A percentile compares a stretch with the other conserved stretches of the same genome.
Evolutionary conservation across 805 yeast species (phyloP).

Genomic region (Hanseniaspora lindneri): DNA sequence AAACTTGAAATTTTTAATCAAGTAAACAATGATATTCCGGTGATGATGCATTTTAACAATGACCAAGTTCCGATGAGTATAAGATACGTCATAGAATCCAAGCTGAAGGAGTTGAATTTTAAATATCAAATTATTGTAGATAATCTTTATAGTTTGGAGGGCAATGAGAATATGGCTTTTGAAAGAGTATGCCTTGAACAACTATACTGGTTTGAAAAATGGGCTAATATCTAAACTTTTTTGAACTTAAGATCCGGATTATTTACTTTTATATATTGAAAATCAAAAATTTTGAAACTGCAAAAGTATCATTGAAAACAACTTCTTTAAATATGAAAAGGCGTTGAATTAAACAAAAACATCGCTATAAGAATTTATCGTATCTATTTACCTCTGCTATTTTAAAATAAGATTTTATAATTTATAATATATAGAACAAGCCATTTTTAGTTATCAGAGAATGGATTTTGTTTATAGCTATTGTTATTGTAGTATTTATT

Average conservation of each 20-base stretch:
- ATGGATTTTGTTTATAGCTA: slow-evolving; percentile 14
- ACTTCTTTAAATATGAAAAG: too few species aligned
- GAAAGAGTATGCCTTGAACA: slow-evolving; percentile 16
- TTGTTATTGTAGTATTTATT: neutral
- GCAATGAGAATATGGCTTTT: slow-evolving; percentile 12
- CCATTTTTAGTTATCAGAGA: slow-evolving; percentile 6
- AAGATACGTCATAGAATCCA: slow-evolving; percentile 13
- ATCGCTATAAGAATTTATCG: too few species aligned
- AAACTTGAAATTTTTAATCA: slow-evolving; percentile 2
- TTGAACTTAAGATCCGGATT: neutral
- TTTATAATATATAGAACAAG: neutral
- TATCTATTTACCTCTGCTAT: too few species aligned
- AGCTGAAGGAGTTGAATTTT: slow-evolving; percentile 13
- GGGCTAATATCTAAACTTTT: slow-evolving; percentile 1
- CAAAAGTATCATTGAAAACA: too few species aligned
- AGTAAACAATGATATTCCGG: slow-evolving; percentile 7
- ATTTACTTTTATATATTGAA: neutral
- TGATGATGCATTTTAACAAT: slow-evolving; percentile 15
- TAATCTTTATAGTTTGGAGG: slow-evolving; percentile 6
- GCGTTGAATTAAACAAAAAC: too few species aligned
- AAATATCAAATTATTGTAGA: slow-evolving; percentile 15
- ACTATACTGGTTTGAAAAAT: slow-evolving; percentile 15
- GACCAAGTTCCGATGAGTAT: slow-evolving; percentile 15
- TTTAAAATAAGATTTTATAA: too few species aligned
- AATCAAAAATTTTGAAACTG: too few species aligned